These are phyloP conservation scores for Puccinia triticina DNA, from an alignment of 1,284 basidiomycete genomes.

Conservation along the genomic window DNA sequence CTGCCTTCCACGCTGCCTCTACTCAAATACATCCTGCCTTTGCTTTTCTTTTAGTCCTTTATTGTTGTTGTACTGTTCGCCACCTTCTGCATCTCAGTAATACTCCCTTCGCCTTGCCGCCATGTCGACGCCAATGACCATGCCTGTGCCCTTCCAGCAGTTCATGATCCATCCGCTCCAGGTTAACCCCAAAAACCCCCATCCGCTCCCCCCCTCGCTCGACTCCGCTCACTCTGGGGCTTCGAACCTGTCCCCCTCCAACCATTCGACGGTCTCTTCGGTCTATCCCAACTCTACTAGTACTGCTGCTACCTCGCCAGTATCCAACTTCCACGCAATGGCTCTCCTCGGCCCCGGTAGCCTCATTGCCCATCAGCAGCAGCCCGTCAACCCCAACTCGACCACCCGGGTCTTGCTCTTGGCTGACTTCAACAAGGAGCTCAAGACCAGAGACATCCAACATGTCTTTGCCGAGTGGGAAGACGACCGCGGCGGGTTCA, in stretches of 20 bases:
- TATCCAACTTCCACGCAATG: slow-evolving; percentile 32
- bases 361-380: not conserved
- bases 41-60: not conserved
- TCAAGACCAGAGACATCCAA: slow-evolving; percentile 97
- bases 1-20: not conserved
- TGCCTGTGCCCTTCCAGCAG: slow-evolving; percentile 40
- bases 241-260: slow-evolving; percentile 36
- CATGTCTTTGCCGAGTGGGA: slow-evolving; percentile 88
- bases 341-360: not conserved
- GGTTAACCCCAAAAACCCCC: slow-evolving; percentile 20
- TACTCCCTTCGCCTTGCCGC: not conserved
- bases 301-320: slow-evolving; percentile 49
- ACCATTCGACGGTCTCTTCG: slow-evolving; percentile 36
- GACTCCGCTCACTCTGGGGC: slow-evolving; percentile 17
- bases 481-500: slow-evolving; percentile 82
- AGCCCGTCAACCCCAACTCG: slow-evolving; percentile 70
- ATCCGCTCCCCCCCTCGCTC: slow-evolving; percentile 21
- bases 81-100: not conserved
- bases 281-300: slow-evolving; percentile 38
- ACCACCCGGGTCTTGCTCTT: slow-evolving; percentile 93
- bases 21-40: not conserved
- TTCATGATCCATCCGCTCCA: slow-evolving; percentile 38
- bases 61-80: slow-evolving; percentile 13
- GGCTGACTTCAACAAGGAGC: slow-evolving; percentile 85
- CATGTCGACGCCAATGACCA: slow-evolving; percentile 45